Conservation (phyloP, 2,329 filamentous ascomycete species). For the Aaosphaeria pasadenensis region DNA sequence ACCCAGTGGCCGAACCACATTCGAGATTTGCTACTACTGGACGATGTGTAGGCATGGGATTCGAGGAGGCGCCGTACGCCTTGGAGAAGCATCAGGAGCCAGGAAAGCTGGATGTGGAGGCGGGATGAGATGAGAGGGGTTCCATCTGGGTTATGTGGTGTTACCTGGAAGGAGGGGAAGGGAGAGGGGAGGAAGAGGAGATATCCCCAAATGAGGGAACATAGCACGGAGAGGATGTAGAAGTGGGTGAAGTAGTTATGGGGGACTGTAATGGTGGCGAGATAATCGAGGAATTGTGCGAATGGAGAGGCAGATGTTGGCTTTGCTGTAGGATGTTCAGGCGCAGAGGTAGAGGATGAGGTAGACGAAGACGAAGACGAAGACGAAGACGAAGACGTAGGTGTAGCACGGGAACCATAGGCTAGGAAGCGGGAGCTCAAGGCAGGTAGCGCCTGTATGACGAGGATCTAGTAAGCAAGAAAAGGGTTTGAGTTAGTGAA, state of each 20-base stretch:
- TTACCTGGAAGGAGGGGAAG: not conserved
- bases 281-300: slow-evolving; percentile 44
- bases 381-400: not conserved
- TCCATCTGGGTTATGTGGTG: slow-evolving; percentile 8
- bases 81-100: slow-evolving; percentile 73
- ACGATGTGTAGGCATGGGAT: slow-evolving; percentile 62
- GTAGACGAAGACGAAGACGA: too few species aligned
- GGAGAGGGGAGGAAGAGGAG: slow-evolving; percentile 51
- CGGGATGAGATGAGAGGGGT: slow-evolving; percentile 16
- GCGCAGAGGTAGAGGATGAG: not conserved
- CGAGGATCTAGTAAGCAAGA: slow-evolving; percentile 45
- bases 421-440: slow-evolving; percentile 56
- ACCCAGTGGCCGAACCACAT: slow-evolving; percentile 89
- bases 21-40: slow-evolving; percentile 58
- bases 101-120: slow-evolving; percentile 63
- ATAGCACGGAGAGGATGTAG: slow-evolving; percentile 69
- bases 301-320: slow-evolving; percentile 1
- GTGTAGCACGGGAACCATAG: slow-evolving; percentile 56
- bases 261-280: slow-evolving; percentile 64
- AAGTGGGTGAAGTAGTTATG: slow-evolving; percentile 90
- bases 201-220: slow-evolving; percentile 70
- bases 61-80: slow-evolving; percentile 74
- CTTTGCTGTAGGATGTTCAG: not conserved
- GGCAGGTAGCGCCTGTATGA: slow-evolving; percentile 49
- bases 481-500: slow-evolving; percentile 16